Evolutionary conservation across 768 basidiomycete species (phyloP).

Genomic region (Boletus rex-veris): DNA sequence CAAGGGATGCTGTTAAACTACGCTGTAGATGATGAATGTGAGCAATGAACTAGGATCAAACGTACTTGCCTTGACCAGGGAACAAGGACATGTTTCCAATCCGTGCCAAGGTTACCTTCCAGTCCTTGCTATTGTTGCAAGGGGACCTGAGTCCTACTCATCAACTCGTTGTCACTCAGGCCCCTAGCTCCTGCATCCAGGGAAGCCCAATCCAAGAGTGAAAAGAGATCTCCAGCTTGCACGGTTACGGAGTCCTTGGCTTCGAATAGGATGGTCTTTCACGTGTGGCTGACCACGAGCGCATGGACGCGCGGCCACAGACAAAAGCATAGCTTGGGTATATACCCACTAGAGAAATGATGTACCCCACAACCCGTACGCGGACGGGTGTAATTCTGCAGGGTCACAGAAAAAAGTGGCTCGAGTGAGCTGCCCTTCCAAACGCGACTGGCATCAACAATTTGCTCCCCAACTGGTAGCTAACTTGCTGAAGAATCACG

Average conservation of each 20-base stretch:
- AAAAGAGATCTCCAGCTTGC: slow-evolving; percentile 19
- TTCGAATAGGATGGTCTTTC: slow-evolving; percentile 10
- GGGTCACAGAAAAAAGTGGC: slow-evolving; percentile 17
- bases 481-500: slow-evolving; percentile 12
- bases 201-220: slow-evolving; percentile 19
- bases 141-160: neutral
- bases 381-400: neutral
- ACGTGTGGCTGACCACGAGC: slow-evolving; percentile 6
- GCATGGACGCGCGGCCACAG: slow-evolving; percentile 15
- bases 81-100: slow-evolving; percentile 56
- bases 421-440: slow-evolving; percentile 13
- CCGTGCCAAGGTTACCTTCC: slow-evolving; percentile 23
- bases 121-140: neutral
- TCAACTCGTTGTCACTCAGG: slow-evolving; percentile 19
- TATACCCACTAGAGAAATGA: slow-evolving; percentile 11
- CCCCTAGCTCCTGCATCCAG: slow-evolving; percentile 15
- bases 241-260: neutral
- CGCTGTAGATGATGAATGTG: neutral
- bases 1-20: slow-evolving; percentile 33
- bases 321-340: slow-evolving; percentile 18
- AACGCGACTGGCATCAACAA: slow-evolving; percentile 20
- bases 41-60: neutral
- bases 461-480: slow-evolving; percentile 18
- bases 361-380: slow-evolving; percentile 11
- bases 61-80: slow-evolving; percentile 51